Percentiles rank a stretch among this genome's conserved stretches.
Conservation (phyloP, 2,329 filamentous ascomycete species). For the Gaeumannomyces sp. region DNA sequence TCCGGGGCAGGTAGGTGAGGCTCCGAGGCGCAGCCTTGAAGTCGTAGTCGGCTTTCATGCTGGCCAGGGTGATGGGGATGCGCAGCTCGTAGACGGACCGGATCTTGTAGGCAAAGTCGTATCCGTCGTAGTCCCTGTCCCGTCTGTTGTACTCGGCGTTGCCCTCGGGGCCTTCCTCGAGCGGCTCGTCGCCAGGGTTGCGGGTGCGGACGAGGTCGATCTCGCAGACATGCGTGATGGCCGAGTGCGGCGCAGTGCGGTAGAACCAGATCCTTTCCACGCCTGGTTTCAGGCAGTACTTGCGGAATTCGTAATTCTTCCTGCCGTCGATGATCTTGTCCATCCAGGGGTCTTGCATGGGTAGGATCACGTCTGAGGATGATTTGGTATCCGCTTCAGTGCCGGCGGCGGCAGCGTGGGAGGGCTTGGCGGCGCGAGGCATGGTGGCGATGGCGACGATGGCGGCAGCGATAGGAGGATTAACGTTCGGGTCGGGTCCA, state of each 20-base stretch:
- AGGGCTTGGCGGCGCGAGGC: too few species aligned
- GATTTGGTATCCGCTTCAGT: too few species aligned
- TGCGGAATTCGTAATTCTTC: constrained; percentile 24
- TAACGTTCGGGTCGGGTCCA: too few species aligned
- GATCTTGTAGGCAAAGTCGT: constrained; percentile 23
- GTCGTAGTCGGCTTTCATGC: background rate
- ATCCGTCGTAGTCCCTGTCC: constrained; percentile 20
- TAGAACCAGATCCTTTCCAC: constrained; percentile 22
- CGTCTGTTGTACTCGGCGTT: constrained; percentile 22
- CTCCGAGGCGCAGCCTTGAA: background rate
- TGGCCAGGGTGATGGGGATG: background rate
- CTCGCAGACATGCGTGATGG: constrained; percentile 22
- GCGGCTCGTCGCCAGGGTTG: constrained; percentile 12
- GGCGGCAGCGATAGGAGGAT: too few species aligned
- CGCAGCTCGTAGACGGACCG: constrained; percentile 19
- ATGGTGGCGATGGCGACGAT: too few species aligned
- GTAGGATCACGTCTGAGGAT: constrained; percentile 10
- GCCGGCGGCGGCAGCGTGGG: too few species aligned
- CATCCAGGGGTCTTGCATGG: constrained; percentile 17
- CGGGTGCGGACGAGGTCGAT: constrained; percentile 16
- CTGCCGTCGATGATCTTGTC: constrained; percentile 19
- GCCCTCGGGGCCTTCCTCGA: constrained; percentile 17
- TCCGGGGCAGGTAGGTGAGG: too few species aligned
- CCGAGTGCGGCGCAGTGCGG: constrained; percentile 21
- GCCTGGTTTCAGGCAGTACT: constrained; percentile 18